Conservation (phyloP, 2,329 filamentous ascomycete genomes). For the Scytalidium sp. region DNA sequence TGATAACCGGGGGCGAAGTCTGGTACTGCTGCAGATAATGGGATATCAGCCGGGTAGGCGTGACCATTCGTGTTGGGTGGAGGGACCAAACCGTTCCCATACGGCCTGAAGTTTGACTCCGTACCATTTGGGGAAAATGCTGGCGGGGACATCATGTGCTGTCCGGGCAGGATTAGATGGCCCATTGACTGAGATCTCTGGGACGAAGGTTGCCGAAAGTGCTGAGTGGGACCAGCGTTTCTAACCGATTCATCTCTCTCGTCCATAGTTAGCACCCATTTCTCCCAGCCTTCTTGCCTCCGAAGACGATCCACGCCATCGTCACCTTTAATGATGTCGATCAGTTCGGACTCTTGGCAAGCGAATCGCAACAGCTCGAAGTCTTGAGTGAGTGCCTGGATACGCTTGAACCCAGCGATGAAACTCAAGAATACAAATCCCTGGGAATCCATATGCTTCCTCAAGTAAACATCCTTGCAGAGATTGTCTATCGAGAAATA, state of each 20-base stretch:
- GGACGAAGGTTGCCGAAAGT: constrained; percentile 17
- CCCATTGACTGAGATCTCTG: constrained; percentile 20
- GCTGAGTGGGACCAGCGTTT: constrained; percentile 62
- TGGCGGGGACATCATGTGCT: constrained; percentile 23
- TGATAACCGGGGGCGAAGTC: constrained; percentile 44
- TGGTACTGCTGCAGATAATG: constrained; percentile 60
- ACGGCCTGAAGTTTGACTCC: constrained; percentile 20
- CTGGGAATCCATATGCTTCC: constrained; percentile 90
- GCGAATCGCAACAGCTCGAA: constrained; percentile 71
- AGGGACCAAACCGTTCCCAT: constrained; percentile 16
- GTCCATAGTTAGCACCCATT: constrained; percentile 71
- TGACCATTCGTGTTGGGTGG: constrained; percentile 36
- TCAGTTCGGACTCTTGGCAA: constrained; percentile 66
- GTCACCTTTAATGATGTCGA: constrained; percentile 73
- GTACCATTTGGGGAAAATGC: constrained; percentile 28
- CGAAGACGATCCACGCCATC: constrained; percentile 80
- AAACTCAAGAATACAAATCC: constrained; percentile 82
- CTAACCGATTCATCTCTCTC: constrained; percentile 72
- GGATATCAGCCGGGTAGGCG: constrained; percentile 40
- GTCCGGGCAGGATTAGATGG: constrained; percentile 20
- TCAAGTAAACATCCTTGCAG: constrained; percentile 86
- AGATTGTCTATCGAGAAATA: constrained; percentile 97
- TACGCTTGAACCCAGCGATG: constrained; percentile 82
- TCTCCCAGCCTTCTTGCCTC: constrained; percentile 70
- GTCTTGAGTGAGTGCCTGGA: constrained; percentile 70